Base-by-base conservation (phyloP, 371 early-diverging fungal species). In the Homolaphlyctis polyrhiza region DNA sequence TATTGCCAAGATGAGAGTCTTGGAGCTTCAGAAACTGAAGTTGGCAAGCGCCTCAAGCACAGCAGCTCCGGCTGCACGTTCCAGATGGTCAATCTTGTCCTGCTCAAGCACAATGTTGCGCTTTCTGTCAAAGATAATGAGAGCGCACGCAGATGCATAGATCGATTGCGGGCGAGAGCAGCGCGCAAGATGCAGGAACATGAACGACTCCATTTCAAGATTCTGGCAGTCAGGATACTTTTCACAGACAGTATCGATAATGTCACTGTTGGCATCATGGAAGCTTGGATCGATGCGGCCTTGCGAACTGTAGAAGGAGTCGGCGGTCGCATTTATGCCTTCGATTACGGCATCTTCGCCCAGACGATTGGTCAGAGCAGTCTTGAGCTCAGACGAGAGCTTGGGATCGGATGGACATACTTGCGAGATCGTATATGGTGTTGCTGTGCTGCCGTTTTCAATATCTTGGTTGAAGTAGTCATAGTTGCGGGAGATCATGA, bases 171-270 rank as follows among this genome's bases (percentile, higher is more conserved):
- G 35, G 18, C 29, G 28, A 11, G 58, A 23, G 60, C 69, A 72
- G 52, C 48, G 35, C 18, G 95, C 94, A 35, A 95, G 70, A 67
- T 95, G 95, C 76, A 89, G 88, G 43, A 96, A 68, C 84, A 86
- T 87, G 59, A 86, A 91, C 0, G 88, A 86, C 73, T 97, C 97
- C 97, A 97, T 97, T 73, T 97, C 95, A 25, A 95, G 71, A 0
- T 89, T 89, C 57, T 82, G 71, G 0, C 86, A 85, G 18, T 78
- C 73, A 21, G 90, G 91, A 62, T 86, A 79, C n/a, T 70, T 65
- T 11, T 65, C 59, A 0, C 58, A 61, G 33, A 88, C 34, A 34
- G 76, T 63, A 4, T 72, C 68, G 35, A 97, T 66, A 11, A 94
- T 71, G 1, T 69, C 60, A 18, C 81, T 71, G 74, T 95, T 97